Evolutionary conservation across 2,329 filamentous ascomycete genomes (phyloP).

Genomic region (Alternaria conjuncta): DNA sequence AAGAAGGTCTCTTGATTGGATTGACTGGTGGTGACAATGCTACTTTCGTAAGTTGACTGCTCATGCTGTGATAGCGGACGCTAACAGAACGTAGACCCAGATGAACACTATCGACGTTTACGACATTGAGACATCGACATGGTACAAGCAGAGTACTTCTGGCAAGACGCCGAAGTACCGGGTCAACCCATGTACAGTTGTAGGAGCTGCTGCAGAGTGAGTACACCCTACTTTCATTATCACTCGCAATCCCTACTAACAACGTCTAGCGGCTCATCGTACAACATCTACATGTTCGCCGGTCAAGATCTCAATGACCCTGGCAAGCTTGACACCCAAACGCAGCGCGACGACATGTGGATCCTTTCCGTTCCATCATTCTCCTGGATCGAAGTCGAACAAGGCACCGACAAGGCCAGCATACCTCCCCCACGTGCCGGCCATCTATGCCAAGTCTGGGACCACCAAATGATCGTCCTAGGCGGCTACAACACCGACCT

Average conservation of each 20-base stretch:
- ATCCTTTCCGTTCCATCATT: constrained; percentile 81
- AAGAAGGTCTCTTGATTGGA: constrained; percentile 76
- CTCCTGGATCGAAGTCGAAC: constrained; percentile 75
- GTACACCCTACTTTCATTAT: neutral
- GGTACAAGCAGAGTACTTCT: constrained; percentile 75
- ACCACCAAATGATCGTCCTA: constrained; percentile 79
- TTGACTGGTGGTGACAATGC: constrained; percentile 75
- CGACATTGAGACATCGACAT: constrained; percentile 71
- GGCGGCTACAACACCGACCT: constrained; percentile 71
- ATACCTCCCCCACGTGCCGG: constrained; percentile 68
- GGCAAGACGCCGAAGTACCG: constrained; percentile 64
- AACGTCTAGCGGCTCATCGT: constrained; percentile 66
- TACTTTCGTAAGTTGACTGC: constrained; percentile 62
- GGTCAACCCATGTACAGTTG: constrained; percentile 74
- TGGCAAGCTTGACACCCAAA: constrained; percentile 61
- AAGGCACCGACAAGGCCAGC: constrained; percentile 40
- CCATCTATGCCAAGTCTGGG: constrained; percentile 78
- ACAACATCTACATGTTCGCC: constrained; percentile 80
- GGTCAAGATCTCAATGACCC: constrained; percentile 74
- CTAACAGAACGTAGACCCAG: constrained; percentile 53
- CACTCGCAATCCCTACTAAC: constrained; percentile 9
- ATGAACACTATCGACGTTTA: constrained; percentile 83
- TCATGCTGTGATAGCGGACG: neutral
- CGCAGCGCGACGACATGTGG: constrained; percentile 76
- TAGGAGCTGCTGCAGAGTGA: constrained; percentile 71